phyloP scores from a whole-genome alignment of 208 protist genomes.

The Balamuthia mandrillaris region DNA sequence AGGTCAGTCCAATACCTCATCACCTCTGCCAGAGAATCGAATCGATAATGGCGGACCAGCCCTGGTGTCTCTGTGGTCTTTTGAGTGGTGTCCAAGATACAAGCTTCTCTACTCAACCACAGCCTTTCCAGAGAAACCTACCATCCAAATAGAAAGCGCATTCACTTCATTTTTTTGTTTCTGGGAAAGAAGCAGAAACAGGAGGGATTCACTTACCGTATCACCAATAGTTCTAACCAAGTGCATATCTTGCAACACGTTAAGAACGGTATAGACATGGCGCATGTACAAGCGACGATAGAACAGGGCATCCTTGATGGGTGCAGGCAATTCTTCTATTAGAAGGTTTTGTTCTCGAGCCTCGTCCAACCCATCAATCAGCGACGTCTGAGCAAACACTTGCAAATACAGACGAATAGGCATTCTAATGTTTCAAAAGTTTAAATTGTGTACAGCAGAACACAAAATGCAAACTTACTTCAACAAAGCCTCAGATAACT shows the following conservation, averaged over 20 bases:
- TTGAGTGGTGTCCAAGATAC: neutral
- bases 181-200: neutral
- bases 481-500: neutral
- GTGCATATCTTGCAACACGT: neutral
- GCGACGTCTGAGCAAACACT: neutral
- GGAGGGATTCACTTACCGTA: neutral
- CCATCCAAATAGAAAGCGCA: too few species aligned
- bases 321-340: neutral
- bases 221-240: neutral
- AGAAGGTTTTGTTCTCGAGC: neutral
- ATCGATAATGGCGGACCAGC: neutral
- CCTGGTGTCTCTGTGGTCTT: neutral
- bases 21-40: neutral
- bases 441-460: neutral
- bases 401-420: neutral
- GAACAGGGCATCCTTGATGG: neutral
- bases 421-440: neutral
- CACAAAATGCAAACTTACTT: neutral
- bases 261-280: neutral
- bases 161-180: too few species aligned
- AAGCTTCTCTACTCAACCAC: neutral
- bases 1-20: constrained; percentile 16
- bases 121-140: too few species aligned
- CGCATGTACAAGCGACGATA: neutral
- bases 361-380: neutral